A percentile compares a stretch with the other conserved stretches of the same genome.
phyloP scores from a whole-genome alignment of 768 basidiomycete species.

The Boletus vermiculosoides region DNA sequence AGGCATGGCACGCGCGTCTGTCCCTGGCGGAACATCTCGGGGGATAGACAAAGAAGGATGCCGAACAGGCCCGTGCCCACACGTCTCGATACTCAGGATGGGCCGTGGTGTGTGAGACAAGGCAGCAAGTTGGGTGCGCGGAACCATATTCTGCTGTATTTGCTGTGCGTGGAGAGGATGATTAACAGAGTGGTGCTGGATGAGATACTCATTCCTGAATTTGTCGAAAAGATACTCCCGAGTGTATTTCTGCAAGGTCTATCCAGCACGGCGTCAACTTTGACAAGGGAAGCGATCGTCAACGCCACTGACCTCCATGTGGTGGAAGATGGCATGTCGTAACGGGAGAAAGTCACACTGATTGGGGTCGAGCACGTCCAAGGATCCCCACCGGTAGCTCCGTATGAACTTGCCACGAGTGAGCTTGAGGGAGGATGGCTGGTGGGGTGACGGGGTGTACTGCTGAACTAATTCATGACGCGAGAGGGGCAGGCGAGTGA shows the following conservation, averaged over 20 bases:
- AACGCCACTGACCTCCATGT: slow-evolving; percentile 70
- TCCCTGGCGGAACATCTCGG: slow-evolving; percentile 46
- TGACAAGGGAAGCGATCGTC: slow-evolving; percentile 12
- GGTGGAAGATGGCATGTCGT: slow-evolving; percentile 78
- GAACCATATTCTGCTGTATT: slow-evolving; percentile 38
- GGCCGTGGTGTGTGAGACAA: slow-evolving; percentile 48
- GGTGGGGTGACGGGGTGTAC: slow-evolving; percentile 61
- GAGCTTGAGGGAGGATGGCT: slow-evolving; percentile 44
- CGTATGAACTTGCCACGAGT: slow-evolving; percentile 64
- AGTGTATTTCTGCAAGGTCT: slow-evolving; percentile 86
- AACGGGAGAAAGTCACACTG: slow-evolving; percentile 83
- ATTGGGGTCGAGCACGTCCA: slow-evolving; percentile 74
- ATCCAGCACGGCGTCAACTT: slow-evolving; percentile 23
- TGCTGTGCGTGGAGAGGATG: slow-evolving; percentile 46
- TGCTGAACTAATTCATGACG: slow-evolving; percentile 73
- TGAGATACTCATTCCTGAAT: slow-evolving; percentile 59
- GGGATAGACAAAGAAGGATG: slow-evolving; percentile 46
- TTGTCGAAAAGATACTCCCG: slow-evolving; percentile 80
- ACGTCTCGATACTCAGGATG: slow-evolving; percentile 61
- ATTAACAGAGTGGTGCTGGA: slow-evolving; percentile 49
- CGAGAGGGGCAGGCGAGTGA: slow-evolving; percentile 52
- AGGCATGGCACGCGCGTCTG: slow-evolving; percentile 44
- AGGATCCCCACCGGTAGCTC: slow-evolving; percentile 78
- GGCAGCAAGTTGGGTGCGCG: slow-evolving; percentile 29
- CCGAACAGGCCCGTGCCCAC: slow-evolving; percentile 43